Percentiles rank a stretch among this genome's conserved stretches.
Evolutionary conservation across 2,329 filamentous ascomycete species (phyloP).

Genomic region (Cadophora gregata): DNA sequence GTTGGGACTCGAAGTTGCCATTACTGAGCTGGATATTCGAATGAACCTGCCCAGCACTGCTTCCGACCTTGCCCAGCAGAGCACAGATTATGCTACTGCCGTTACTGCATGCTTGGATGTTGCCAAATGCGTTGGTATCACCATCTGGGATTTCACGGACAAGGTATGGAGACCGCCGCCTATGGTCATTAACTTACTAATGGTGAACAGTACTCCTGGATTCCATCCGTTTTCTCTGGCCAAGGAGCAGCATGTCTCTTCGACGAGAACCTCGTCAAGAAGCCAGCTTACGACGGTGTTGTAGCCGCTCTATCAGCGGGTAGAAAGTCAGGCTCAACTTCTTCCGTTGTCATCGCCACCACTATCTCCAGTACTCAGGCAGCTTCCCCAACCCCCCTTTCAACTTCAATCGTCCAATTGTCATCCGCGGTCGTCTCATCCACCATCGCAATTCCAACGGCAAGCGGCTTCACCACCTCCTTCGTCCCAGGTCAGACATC

Average conservation of each 20-base stretch:
- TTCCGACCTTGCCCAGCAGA: constrained; percentile 53
- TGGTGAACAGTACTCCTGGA: constrained; percentile 29
- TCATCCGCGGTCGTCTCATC: neutral
- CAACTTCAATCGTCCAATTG: neutral
- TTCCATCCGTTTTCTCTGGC: constrained; percentile 28
- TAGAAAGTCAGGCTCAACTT: neutral
- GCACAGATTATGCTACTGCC: constrained; percentile 52
- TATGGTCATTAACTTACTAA: neutral
- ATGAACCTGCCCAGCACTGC: constrained; percentile 53
- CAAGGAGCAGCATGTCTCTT: constrained; percentile 29
- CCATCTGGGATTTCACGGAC: constrained; percentile 43
- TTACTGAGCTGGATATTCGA: constrained; percentile 69
- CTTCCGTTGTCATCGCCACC: neutral
- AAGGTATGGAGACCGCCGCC: constrained; percentile 39
- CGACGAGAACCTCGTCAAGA: constrained; percentile 24
- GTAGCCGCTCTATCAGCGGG: constrained; percentile 23
- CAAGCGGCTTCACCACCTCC: neutral
- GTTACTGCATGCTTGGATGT: constrained; percentile 38
- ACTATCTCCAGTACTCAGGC: neutral
- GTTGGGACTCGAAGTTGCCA: constrained; percentile 61
- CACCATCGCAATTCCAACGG: neutral
- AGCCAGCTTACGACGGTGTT: constrained; percentile 30
- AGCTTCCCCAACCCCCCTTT: neutral
- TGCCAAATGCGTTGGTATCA: constrained; percentile 39
- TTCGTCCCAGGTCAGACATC: neutral